Percentiles rank a stretch among this genome's conserved stretches.
Evolutionary conservation across 352 stramenopile species (phyloP).

Genomic region (Globisporangium orthogonon): DNA sequence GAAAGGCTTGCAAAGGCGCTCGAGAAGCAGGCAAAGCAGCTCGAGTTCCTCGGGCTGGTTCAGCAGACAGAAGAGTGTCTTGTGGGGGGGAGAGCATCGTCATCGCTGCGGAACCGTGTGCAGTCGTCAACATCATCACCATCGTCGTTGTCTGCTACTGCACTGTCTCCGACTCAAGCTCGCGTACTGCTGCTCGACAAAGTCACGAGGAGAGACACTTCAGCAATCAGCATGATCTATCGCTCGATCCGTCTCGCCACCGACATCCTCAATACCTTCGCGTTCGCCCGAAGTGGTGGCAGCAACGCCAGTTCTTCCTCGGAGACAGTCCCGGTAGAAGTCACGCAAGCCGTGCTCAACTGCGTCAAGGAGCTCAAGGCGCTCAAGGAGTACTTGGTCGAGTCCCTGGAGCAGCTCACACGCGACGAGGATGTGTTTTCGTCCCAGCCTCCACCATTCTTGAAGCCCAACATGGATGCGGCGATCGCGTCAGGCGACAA

Average conservation of each 20-base stretch:
- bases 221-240: slow-evolving; percentile 57
- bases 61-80: slow-evolving; percentile 8
- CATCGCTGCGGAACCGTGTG: too few relatives aligned
- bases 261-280: slow-evolving; percentile 50
- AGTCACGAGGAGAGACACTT: slow-evolving; percentile 52
- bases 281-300: slow-evolving; percentile 11
- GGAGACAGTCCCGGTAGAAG: slow-evolving; percentile 39
- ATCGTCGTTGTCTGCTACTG: background rate
- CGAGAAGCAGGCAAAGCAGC: slow-evolving; percentile 36
- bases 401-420: slow-evolving; percentile 46
- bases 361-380: slow-evolving; percentile 70
- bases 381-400: slow-evolving; percentile 59
- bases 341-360: slow-evolving; percentile 50
- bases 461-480: slow-evolving; percentile 9
- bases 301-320: background rate
- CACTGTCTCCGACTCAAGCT: slow-evolving; percentile 12
- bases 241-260: slow-evolving; percentile 57
- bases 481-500: slow-evolving; percentile 23
- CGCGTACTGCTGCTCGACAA: slow-evolving; percentile 37
- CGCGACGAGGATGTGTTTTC: slow-evolving; percentile 17
- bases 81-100: background rate
- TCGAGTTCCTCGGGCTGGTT: slow-evolving; percentile 31
- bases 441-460: slow-evolving; percentile 14
- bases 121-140: background rate
- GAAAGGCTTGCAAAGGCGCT: slow-evolving; percentile 19